A percentile compares a stretch with the other conserved stretches of the same genome.
These are phyloP conservation scores for Durotheca rogersii DNA, from an alignment of 495 filamentous ascomycete species.

Conservation along the genomic window DNA sequence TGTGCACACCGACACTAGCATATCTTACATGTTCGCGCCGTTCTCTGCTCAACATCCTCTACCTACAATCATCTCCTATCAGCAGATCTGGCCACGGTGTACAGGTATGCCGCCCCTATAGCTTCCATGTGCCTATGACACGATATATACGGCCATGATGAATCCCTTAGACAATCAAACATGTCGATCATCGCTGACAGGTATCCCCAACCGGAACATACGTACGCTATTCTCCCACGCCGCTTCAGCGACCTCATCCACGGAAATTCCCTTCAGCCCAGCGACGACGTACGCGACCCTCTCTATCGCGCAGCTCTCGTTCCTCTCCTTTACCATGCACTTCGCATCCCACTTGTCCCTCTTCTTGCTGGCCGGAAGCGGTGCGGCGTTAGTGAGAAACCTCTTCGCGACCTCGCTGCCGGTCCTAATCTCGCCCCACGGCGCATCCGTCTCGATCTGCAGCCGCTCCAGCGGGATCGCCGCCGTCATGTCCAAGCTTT, in stretches of 20 bases:
- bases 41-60: too few relatives aligned
- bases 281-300: slow-evolving; percentile 73
- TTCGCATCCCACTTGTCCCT: slow-evolving; percentile 77
- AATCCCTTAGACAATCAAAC: too few relatives aligned
- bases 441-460: slow-evolving; percentile 79
- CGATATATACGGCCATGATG: too few relatives aligned
- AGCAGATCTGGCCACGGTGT: too few relatives aligned
- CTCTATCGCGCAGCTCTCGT: slow-evolving; percentile 69
- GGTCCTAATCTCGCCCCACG: slow-evolving; percentile 59
- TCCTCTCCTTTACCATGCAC: slow-evolving; percentile 72
- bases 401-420: slow-evolving; percentile 22
- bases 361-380: slow-evolving; percentile 55
- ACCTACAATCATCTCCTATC: too few relatives aligned
- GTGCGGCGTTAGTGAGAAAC: slow-evolving; percentile 8
- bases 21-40: too few relatives aligned
- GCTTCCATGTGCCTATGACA: too few relatives aligned
- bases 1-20: too few relatives aligned
- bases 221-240: slow-evolving; percentile 71
- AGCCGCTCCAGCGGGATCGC: slow-evolving; percentile 65
- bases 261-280: slow-evolving; percentile 63
- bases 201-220: slow-evolving; percentile 64
- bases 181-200: too few relatives aligned
- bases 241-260: slow-evolving; percentile 71
- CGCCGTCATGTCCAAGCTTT: slow-evolving; percentile 68
- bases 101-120: too few relatives aligned